phyloP scores from a whole-genome alignment of 768 basidiomycete species.

The Mycena chlorophos region DNA sequence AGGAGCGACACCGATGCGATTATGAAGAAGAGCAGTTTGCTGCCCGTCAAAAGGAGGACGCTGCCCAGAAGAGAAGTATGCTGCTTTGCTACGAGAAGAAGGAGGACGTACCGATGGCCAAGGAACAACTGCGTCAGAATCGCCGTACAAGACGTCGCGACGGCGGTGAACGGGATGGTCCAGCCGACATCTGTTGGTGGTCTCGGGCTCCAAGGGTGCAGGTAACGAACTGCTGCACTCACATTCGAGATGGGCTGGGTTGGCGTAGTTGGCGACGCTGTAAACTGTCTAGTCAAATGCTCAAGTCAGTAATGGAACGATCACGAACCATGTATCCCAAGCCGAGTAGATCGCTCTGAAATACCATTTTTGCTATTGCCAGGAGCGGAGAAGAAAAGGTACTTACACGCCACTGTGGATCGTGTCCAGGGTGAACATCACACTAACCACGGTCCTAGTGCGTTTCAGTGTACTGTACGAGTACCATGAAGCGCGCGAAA shows the following conservation, averaged over 20 bases:
- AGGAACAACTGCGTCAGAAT: slow-evolving; percentile 37
- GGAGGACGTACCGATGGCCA: slow-evolving; percentile 24
- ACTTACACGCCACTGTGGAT: slow-evolving; percentile 25
- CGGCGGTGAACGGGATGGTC: slow-evolving; percentile 35
- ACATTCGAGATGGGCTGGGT: slow-evolving; percentile 16
- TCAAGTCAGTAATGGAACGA: neutral
- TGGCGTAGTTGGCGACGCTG: slow-evolving; percentile 22
- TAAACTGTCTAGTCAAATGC: neutral
- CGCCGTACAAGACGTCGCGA: slow-evolving; percentile 32
- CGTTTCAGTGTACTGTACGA: neutral
- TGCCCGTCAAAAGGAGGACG: slow-evolving; percentile 17
- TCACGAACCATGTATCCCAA: slow-evolving; percentile 19
- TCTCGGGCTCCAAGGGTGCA: neutral
- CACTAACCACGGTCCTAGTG: slow-evolving; percentile 24
- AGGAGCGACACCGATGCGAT: slow-evolving; percentile 25
- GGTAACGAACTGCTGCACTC: neutral
- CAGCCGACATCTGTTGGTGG: slow-evolving; percentile 26
- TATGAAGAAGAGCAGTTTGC: slow-evolving; percentile 20
- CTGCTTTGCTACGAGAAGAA: neutral
- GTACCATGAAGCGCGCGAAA: neutral
- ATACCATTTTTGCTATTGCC: neutral
- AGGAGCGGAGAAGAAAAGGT: neutral
- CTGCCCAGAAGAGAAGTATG: neutral
- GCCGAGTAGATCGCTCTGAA: slow-evolving; percentile 22
- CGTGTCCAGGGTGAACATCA: slow-evolving; percentile 28